phyloP scores from a whole-genome alignment of 306 rosid species.

The Dicorynia guianensis region DNA sequence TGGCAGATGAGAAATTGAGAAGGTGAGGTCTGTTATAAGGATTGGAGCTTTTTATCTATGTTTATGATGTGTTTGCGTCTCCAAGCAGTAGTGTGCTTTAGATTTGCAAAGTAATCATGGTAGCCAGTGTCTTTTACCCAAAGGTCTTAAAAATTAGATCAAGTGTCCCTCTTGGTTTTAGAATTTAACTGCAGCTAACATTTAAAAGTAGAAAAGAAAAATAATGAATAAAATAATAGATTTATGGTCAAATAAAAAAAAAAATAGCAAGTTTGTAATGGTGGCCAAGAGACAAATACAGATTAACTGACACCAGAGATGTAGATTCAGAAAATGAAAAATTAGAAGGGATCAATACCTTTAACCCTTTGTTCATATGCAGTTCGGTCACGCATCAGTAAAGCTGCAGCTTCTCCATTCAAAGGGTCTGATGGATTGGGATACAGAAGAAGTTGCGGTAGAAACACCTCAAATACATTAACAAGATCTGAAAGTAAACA shows the following conservation, averaged over 20 bases:
- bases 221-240: not conserved
- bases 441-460: slow-evolving; percentile 67
- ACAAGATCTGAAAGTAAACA: slow-evolving; percentile 60
- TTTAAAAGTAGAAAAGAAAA: slow-evolving; percentile 17
- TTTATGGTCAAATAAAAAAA: not conserved
- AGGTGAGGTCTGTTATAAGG: not conserved
- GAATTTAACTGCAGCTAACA: slow-evolving; percentile 22
- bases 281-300: not conserved
- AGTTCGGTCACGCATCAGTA: slow-evolving; percentile 59
- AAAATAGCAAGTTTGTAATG: slow-evolving; percentile 16
- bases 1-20: slow-evolving; percentile 16
- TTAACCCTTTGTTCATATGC: slow-evolving; percentile 62
- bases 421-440: slow-evolving; percentile 70
- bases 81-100: not conserved
- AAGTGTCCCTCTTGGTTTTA: not conserved
- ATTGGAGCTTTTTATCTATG: too few species aligned
- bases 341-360: slow-evolving; percentile 45
- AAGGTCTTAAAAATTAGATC: not conserved
- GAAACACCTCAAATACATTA: slow-evolving; percentile 65
- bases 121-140: slow-evolving; percentile 1
- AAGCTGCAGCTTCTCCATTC: slow-evolving; percentile 70
- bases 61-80: too few species aligned
- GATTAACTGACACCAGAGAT: slow-evolving; percentile 1
- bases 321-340: slow-evolving; percentile 38
- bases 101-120: not conserved